Evolutionary conservation across 164 flowering plant species (phyloP).

Genomic region (Piper betle): DNA sequence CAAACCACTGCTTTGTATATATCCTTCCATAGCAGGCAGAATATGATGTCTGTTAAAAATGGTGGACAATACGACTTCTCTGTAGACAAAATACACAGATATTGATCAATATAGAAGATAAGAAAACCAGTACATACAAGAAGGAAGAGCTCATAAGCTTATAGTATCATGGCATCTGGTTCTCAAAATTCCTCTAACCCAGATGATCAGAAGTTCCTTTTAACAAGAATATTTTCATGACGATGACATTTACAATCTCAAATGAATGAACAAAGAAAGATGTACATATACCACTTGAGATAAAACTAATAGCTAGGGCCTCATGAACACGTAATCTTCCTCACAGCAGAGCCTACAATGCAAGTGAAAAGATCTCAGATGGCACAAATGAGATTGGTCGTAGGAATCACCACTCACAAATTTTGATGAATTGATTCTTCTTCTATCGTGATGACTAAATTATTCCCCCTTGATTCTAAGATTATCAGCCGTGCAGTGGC

Average conservation of each 20-base stretch:
- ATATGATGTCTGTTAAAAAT: background rate
- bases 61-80: background rate
- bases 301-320: background rate
- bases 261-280: background rate
- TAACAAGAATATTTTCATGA: constrained; percentile 7
- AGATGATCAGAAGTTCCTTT: background rate
- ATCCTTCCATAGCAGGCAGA: no score
- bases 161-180: constrained; percentile 12
- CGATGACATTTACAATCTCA: background rate
- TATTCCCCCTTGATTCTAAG: background rate
- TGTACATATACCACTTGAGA: constrained; percentile 1
- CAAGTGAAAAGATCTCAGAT: no score
- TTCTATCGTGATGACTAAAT: background rate
- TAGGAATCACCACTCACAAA: background rate
- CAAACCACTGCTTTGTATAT: no score
- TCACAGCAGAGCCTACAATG: background rate
- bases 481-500: background rate
- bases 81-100: background rate
- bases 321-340: background rate
- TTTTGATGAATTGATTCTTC: background rate
- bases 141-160: background rate
- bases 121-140: background rate
- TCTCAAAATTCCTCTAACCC: constrained; percentile 5
- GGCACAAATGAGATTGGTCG: background rate
- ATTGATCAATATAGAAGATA: background rate